Conservation (phyloP, 2,329 filamentous ascomycete species). For the Aspergillus neotritici region DNA sequence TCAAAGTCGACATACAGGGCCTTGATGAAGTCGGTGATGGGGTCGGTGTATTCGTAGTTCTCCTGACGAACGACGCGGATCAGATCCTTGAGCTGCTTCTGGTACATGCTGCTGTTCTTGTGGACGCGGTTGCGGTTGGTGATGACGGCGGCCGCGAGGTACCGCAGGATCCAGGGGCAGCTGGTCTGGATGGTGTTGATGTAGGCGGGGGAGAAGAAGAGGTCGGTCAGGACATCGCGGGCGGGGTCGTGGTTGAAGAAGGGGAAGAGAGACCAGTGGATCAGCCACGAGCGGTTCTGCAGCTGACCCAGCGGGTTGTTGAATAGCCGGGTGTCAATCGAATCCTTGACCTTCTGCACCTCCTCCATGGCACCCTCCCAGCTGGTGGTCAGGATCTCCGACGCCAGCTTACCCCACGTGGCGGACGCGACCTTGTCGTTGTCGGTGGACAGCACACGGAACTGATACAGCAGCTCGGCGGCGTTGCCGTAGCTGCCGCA, state of each 20-base stretch:
- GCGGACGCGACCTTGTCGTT: conserved; percentile 95
- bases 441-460: conserved; percentile 95
- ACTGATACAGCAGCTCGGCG: conserved; percentile 91
- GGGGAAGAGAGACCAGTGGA: conserved; percentile 98
- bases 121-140: conserved; percentile 78
- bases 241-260: conserved; percentile 96
- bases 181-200: conserved; percentile 99
- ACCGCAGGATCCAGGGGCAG: conserved; percentile 93
- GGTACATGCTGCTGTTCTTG: conserved; percentile 74
- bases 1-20: conserved; percentile 95
- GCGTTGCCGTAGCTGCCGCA: conserved; percentile 90
- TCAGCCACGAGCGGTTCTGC: conserved; percentile 91
- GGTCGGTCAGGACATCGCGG: conserved; percentile 84
- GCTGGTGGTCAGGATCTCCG: conserved; percentile 88
- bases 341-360: conserved; percentile 81
- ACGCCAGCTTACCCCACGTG: conserved; percentile 96
- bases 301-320: conserved; percentile 94
- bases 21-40: conserved; percentile 92
- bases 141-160: conserved; percentile 89
- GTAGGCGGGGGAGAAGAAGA: conserved; percentile 94
- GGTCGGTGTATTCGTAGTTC: conserved; percentile 94
- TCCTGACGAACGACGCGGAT: conserved; percentile 95
- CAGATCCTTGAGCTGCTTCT: conserved; percentile 98
- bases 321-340: conserved; percentile 90
- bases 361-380: conserved; percentile 94